Percentiles rank a stretch among this genome's conserved stretches.
Evolutionary conservation across 2,329 filamentous ascomycete genomes (phyloP).

Genomic region (Epichloe bromicola): DNA sequence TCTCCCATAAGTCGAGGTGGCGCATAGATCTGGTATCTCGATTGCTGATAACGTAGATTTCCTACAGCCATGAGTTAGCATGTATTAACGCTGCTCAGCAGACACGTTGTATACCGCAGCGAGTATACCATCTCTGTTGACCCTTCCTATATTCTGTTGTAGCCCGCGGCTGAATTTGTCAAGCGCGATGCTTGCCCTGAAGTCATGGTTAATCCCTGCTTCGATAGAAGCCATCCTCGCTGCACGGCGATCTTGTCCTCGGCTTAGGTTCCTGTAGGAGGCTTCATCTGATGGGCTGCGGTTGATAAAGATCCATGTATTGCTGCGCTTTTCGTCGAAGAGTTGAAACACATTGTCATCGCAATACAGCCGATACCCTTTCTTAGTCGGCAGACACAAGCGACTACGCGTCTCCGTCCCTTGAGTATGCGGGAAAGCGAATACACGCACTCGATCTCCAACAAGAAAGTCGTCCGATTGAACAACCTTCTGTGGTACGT

Average conservation of each 20-base stretch:
- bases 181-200: background rate
- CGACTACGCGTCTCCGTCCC: background rate
- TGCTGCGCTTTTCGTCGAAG: constrained; percentile 5
- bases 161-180: background rate
- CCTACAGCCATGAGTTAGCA: background rate
- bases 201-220: background rate
- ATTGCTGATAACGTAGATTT: too few species aligned
- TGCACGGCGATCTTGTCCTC: background rate
- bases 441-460: background rate
- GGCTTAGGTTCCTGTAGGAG: background rate
- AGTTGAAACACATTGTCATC: background rate
- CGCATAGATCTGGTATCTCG: background rate
- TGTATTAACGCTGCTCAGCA: background rate
- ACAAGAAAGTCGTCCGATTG: background rate
- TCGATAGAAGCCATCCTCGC: background rate
- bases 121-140: background rate
- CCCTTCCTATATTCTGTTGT: background rate
- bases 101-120: background rate
- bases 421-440: background rate
- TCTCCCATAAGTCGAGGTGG: background rate
- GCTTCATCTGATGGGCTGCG: background rate
- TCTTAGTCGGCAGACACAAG: background rate
- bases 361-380: background rate
- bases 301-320: constrained; percentile 10
- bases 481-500: background rate